Percentiles rank a stretch among this genome's conserved stretches.
These are phyloP conservation scores for Ophiostoma perfectum DNA, from an alignment of 2,329 filamentous ascomycete species.

Conservation along the genomic window DNA sequence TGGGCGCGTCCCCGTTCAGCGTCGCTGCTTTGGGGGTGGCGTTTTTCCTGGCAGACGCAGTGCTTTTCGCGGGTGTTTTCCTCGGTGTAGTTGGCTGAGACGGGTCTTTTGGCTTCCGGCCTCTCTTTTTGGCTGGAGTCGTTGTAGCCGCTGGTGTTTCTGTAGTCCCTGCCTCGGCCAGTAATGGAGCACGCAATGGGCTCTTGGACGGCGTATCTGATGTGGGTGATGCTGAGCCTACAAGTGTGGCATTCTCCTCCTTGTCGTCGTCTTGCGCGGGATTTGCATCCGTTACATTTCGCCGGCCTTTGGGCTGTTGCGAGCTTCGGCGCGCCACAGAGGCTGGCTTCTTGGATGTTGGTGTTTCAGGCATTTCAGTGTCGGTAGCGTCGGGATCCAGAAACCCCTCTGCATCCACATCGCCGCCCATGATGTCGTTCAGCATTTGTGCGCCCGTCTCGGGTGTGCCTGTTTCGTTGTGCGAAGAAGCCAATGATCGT, in stretches of 20 bases:
- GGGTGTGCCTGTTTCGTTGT: neutral
- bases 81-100: neutral
- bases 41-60: neutral
- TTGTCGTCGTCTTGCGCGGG: conserved; percentile 1
- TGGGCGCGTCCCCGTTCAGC: neutral
- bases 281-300: too few species aligned
- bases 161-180: neutral
- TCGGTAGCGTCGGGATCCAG: neutral
- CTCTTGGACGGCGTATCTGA: conserved; percentile 19
- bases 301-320: neutral
- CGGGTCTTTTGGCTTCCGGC: conserved; percentile 2
- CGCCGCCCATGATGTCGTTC: neutral
- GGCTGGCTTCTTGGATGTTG: neutral
- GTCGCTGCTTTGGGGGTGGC: neutral
- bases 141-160: neutral
- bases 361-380: neutral
- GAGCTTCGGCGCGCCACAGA: neutral
- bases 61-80: neutral
- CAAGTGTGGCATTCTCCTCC: conserved; percentile 19
- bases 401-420: neutral
- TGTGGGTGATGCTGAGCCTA: conserved; percentile 23
- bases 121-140: neutral
- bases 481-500: neutral
- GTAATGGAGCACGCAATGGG: neutral
- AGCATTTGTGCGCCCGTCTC: neutral